Conservation (phyloP, 805 yeast species). For the Zygoascus tannicola region DNA sequence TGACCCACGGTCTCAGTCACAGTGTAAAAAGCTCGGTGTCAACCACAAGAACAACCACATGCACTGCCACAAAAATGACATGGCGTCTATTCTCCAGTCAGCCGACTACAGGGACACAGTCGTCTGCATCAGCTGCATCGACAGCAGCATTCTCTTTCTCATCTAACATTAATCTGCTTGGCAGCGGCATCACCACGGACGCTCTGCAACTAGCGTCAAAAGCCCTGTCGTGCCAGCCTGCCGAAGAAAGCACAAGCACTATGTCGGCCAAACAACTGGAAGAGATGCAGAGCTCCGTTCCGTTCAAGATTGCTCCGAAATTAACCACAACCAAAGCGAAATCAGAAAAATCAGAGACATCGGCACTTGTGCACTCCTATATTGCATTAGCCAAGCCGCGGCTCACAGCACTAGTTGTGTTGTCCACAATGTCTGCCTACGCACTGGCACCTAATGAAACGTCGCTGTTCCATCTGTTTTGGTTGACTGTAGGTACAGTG, state of each 20-base stretch:
- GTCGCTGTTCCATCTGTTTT: constrained; percentile 57
- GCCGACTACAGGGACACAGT: no score
- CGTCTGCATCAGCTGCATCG: no score
- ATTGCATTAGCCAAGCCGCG: constrained; percentile 84
- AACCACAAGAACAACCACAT: no score
- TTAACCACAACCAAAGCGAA: not conserved
- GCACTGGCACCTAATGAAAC: constrained; percentile 84
- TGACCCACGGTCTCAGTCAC: no score
- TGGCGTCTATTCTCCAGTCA: no score
- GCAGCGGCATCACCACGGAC: constrained; percentile 1
- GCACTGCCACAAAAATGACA: no score
- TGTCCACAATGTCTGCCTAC: constrained; percentile 88
- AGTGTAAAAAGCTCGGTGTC: no score
- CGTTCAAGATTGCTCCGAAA: not conserved
- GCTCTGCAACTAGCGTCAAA: constrained; percentile 10
- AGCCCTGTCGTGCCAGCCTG: constrained; percentile 14
- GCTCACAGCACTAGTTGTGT: constrained; percentile 75
- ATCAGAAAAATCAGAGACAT: not conserved
- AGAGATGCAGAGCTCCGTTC: not conserved
- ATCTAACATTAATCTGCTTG: not conserved
- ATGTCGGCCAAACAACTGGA: constrained; percentile 6
- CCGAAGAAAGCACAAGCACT: constrained; percentile 2
- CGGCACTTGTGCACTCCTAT: constrained; percentile 32
- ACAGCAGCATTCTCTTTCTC: not conserved
- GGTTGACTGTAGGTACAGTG: constrained; percentile 76